Base-by-base conservation (phyloP, 305 asterid species). In the Petunia hybrid region DNA sequence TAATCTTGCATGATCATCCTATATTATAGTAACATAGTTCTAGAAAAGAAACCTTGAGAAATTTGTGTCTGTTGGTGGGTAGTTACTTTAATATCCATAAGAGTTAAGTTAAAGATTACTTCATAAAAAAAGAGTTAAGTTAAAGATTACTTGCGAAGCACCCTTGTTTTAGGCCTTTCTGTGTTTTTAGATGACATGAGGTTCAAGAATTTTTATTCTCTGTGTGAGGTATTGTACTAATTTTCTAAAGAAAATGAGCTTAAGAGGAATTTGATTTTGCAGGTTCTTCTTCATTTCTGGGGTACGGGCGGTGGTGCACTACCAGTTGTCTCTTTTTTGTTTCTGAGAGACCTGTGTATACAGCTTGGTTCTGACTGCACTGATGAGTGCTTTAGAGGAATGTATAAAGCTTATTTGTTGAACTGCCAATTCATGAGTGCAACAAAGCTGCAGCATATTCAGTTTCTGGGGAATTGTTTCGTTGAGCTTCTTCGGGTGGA, bases 221-320 rank as follows among this genome's bases (percentile, higher is more conserved):
- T 36, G 36, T 42, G 53, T 73, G 46, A 36, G 61, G 2, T 51
- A 51, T 51, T 51, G 36, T 51, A 12, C 64, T 35, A 22, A 22
- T 45, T 5, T 16, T 51, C 63, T 73, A 36, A 51, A 36, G 36
- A 51, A 10, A 71, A 51, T 8, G 61, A 73, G 61, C 46, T 51
- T 73, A 36, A 73, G 63, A 13, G 53, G 38, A 73, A 2, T 36
- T 73, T 71, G n/a, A 36, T 83, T 81, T 85, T 88, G 62, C 92
- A 94, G 98, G 98, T 88, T 85, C 93, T 91, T 76, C 95, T 92
- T 86, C 98, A 95, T 90, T 95, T 92, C 83, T 95, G 98, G 98
- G 98, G 98, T 78, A 94, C 98, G 0, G 98, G 97, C 14, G 92
- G 94, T 38, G 97, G 98, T 75, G 97, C 95, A 75, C 91, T 94